Percentiles rank a stretch among this genome's conserved stretches.
Evolutionary conservation across 305 asterid genomes (phyloP).

Genomic region (Fraxinus floribunda): DNA sequence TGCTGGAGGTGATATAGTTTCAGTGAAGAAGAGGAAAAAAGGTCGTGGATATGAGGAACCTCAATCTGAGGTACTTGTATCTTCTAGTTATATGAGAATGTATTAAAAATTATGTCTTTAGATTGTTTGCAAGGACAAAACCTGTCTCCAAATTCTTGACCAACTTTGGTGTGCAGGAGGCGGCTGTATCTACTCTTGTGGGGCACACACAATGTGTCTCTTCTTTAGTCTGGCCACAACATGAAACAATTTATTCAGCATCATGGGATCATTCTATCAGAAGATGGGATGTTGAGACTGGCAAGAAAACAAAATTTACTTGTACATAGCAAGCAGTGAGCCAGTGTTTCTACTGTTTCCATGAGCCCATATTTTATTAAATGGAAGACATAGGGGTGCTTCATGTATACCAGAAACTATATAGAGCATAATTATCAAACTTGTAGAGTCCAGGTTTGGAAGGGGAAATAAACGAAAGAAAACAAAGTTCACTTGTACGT

Average conservation of each 20-base stretch:
- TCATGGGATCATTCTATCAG: constrained; percentile 95
- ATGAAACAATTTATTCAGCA: constrained; percentile 65
- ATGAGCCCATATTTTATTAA: background rate
- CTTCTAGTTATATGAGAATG: constrained; percentile 14
- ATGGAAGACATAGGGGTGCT: background rate
- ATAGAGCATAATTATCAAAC: background rate
- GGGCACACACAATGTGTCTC: constrained; percentile 93
- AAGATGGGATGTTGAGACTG: constrained; percentile 91
- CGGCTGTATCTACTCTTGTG: constrained; percentile 64
- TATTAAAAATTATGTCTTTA: background rate
- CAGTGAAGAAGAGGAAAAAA: constrained; percentile 81
- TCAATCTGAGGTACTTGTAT: constrained; percentile 59
- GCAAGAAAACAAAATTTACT: constrained; percentile 33
- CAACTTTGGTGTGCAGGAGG: constrained; percentile 56
- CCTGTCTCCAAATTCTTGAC: constrained; percentile 5
- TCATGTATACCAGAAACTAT: background rate
- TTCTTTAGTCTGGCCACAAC: constrained; percentile 78
- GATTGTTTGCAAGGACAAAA: background rate
- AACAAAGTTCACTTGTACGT: background rate
- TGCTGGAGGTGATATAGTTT: constrained; percentile 45
- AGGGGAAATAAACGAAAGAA: background rate
- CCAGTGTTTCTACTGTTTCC: background rate
- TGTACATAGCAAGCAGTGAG: background rate
- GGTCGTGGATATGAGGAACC: constrained; percentile 45
- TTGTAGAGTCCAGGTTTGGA: too few relatives aligned